These are phyloP conservation scores for Claviceps pazoutovae DNA, from an alignment of 2,329 filamentous ascomycete species.

Conservation along the genomic window DNA sequence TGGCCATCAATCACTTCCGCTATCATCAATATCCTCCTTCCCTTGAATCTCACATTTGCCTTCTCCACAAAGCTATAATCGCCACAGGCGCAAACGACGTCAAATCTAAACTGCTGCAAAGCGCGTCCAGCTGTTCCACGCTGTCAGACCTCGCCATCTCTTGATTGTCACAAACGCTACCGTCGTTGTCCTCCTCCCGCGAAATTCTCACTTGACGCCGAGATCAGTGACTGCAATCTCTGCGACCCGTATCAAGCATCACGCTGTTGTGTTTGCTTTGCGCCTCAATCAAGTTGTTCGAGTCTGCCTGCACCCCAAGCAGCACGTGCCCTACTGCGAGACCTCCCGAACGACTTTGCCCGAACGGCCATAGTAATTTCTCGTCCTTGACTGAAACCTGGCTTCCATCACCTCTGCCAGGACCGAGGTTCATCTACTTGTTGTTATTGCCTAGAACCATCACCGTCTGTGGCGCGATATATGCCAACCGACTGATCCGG, in stretches of 20 bases:
- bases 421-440: too few relatives aligned
- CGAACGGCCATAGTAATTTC: background rate
- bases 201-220: background rate
- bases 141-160: background rate
- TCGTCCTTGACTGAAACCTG: background rate
- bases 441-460: too few relatives aligned
- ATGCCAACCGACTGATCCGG: too few relatives aligned
- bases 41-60: background rate
- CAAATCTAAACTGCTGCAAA: background rate
- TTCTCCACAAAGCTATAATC: background rate
- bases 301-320: background rate
- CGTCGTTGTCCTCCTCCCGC: background rate
- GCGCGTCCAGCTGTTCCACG: background rate
- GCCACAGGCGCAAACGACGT: background rate
- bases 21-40: background rate
- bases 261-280: background rate
- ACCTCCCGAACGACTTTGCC: background rate
- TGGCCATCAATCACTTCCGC: slow-evolving; percentile 1
- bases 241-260: background rate
- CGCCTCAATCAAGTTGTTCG: background rate
- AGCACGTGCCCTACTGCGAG: background rate
- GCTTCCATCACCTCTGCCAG: background rate
- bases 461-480: too few relatives aligned
- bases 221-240: background rate
- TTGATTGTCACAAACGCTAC: too few relatives aligned